Conservation (phyloP, 192 early-diverging fungal genomes). For the Dissophora ornata region DNA sequence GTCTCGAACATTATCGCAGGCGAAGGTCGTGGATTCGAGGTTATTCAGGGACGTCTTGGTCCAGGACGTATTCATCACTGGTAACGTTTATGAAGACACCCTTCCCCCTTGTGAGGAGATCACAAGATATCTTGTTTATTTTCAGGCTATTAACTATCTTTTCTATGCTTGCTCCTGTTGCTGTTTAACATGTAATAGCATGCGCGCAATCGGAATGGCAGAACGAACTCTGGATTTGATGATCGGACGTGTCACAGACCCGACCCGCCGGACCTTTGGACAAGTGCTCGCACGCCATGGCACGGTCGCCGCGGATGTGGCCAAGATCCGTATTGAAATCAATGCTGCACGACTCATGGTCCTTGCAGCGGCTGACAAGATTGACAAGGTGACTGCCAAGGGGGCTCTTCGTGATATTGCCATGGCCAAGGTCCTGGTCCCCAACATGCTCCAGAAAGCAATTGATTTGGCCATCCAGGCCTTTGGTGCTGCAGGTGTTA, state of each 20-base stretch:
- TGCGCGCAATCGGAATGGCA: slow-evolving; percentile 93
- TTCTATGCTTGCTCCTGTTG: too few relatives aligned
- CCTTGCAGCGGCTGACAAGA: slow-evolving; percentile 90
- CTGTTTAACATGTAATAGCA: slow-evolving; percentile 51
- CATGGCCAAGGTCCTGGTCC: slow-evolving; percentile 96
- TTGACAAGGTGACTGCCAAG: slow-evolving; percentile 91
- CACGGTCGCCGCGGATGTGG: slow-evolving; percentile 84
- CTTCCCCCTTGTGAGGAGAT: too few relatives aligned
- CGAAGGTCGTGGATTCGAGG: slow-evolving; percentile 97
- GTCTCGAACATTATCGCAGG: slow-evolving; percentile 90
- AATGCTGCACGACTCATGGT: slow-evolving; percentile 94
- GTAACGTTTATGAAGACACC: slow-evolving; percentile 20
- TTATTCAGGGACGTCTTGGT: slow-evolving; percentile 96
- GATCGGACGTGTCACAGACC: slow-evolving; percentile 83
- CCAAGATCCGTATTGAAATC: slow-evolving; percentile 88
- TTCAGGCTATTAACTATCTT: too few relatives aligned
- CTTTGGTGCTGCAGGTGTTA: slow-evolving; percentile 91
- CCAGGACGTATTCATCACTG: slow-evolving; percentile 99
- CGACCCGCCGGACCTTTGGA: slow-evolving; percentile 87
- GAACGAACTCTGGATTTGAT: slow-evolving; percentile 92
- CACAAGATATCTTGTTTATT: too few relatives aligned
- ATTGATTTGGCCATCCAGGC: slow-evolving; percentile 95
- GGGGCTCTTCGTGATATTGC: slow-evolving; percentile 93
- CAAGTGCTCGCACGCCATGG: slow-evolving; percentile 86
- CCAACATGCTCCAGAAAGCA: slow-evolving; percentile 77